A percentile compares a stretch with the other conserved stretches of the same genome.
Evolutionary conservation across 768 basidiomycete species (phyloP).

Genomic region (Auricularia heimuer): DNA sequence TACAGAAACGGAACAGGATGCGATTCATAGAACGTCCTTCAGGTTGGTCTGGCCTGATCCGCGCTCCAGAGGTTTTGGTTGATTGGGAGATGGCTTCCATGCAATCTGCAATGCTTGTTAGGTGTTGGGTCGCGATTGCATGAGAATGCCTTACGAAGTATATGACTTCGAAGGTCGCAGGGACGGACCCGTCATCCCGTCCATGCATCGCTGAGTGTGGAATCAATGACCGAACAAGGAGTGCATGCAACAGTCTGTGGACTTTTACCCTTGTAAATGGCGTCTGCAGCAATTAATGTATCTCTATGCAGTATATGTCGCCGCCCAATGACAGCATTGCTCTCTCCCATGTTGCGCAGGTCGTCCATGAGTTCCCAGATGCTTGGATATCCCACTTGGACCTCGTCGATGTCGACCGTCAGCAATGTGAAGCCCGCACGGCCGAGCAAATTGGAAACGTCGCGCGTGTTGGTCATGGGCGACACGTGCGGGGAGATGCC

Average conservation of each 20-base stretch:
- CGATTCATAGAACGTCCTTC: conserved; percentile 43
- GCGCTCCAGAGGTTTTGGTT: conserved; percentile 55
- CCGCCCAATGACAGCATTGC: conserved; percentile 79
- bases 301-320: conserved; percentile 67
- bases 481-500: conserved; percentile 95
- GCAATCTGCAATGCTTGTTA: conserved; percentile 47
- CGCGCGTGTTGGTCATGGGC: conserved; percentile 95
- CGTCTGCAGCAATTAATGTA: conserved; percentile 81
- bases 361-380: conserved; percentile 97
- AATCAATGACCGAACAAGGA: background rate
- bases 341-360: conserved; percentile 93
- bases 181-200: conserved; percentile 69
- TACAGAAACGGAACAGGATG: background rate
- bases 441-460: conserved; percentile 84
- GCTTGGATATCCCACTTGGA: conserved; percentile 80
- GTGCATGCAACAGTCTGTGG: background rate
- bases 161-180: conserved; percentile 94
- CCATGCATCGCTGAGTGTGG: conserved; percentile 64
- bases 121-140: background rate
- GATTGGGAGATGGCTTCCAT: conserved; percentile 65
- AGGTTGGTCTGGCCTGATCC: conserved; percentile 53
- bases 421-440: conserved; percentile 90
- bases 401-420: conserved; percentile 92
- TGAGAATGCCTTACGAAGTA: conserved; percentile 58
- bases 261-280: conserved; percentile 78